Evolutionary conservation across 768 basidiomycete genomes (phyloP).

Genomic region (Mrakia blollopis): DNA sequence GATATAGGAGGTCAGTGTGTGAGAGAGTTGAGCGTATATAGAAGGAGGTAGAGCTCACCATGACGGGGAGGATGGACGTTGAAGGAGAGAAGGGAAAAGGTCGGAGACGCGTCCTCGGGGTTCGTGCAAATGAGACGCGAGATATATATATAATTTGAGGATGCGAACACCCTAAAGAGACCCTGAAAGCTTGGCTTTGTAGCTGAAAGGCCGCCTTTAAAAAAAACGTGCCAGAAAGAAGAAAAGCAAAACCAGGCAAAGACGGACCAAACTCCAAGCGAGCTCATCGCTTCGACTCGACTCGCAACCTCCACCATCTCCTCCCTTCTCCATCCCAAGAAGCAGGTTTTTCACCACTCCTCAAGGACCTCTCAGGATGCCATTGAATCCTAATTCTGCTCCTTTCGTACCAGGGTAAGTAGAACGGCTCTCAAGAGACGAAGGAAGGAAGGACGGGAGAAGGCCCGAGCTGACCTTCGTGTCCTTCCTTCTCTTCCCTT

Average conservation of each 20-base stretch:
- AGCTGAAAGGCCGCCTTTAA: too few relatives aligned
- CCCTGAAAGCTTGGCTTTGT: too few relatives aligned
- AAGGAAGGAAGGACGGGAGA: too few relatives aligned
- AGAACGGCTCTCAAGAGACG: background rate
- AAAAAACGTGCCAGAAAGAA: too few relatives aligned
- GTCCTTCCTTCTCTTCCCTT: too few relatives aligned
- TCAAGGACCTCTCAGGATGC: background rate
- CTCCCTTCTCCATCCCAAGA: background rate
- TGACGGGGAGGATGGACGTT: background rate
- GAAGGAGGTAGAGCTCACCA: background rate
- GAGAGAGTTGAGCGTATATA: background rate
- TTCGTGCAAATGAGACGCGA: too few relatives aligned
- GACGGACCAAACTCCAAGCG: background rate
- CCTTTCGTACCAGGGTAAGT: constrained; percentile 21
- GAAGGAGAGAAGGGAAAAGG: background rate
- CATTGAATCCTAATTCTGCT: background rate
- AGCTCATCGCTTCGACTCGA: background rate
- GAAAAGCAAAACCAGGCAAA: too few relatives aligned
- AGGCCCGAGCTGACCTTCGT: background rate
- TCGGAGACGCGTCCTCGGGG: background rate
- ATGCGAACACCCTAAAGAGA: too few relatives aligned
- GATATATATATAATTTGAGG: too few relatives aligned
- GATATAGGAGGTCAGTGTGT: background rate
- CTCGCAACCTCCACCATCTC: background rate
- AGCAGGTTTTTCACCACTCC: background rate